Evolutionary conservation across 768 basidiomycete genomes (phyloP), one percentile per base, ranked within the genome.

Genomic region (Russula ochroleuca): DNA sequence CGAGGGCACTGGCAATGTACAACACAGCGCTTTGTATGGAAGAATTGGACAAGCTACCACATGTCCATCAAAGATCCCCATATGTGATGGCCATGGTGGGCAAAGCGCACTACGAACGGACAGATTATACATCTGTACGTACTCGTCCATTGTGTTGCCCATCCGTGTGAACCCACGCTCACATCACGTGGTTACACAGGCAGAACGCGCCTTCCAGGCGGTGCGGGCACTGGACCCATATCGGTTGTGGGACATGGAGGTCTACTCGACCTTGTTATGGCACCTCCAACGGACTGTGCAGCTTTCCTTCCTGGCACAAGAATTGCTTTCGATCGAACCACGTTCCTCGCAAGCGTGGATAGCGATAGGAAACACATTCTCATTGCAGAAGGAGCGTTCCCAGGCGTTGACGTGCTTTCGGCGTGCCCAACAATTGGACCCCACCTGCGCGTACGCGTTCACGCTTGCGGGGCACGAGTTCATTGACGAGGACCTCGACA

Each of bases 381-480:
- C 94, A 15, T 76, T 97, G 70, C 89, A 96, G 75, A 94, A 94
- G 77, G 95, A 99, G 71, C 88, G 93, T 69, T 79, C 89, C 56
- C 91, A 97, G 72, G 95, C 97, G 19, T 78, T 98, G 75, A 87
- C 90, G 73, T 97, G 94, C 78, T 98, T 99, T 78, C 83, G 86
- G 63, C 86, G 97, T 55, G 97, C 97, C 48, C 84, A 86, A 23
- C 88, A 95, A 74, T 75, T 98, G 73, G 93, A 94, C 73, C 87
- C 93, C 19, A 81, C 84, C 21, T 95, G 91, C 75, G 94, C 94
- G 69, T 98, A 98, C 75, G 94, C 94, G 68, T 96, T 91, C 78
- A 97, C 94, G 25, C 79, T 99, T 64, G 94, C 93, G 71, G 97
- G 97, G 56, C 95, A 98, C 75, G 97, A 99, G 80, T 91, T 88